Evolutionary conservation across 2,329 filamentous ascomycete species (phyloP), one percentile per base, ranked within the genome.

Genomic region (Epichloe scottii): DNA sequence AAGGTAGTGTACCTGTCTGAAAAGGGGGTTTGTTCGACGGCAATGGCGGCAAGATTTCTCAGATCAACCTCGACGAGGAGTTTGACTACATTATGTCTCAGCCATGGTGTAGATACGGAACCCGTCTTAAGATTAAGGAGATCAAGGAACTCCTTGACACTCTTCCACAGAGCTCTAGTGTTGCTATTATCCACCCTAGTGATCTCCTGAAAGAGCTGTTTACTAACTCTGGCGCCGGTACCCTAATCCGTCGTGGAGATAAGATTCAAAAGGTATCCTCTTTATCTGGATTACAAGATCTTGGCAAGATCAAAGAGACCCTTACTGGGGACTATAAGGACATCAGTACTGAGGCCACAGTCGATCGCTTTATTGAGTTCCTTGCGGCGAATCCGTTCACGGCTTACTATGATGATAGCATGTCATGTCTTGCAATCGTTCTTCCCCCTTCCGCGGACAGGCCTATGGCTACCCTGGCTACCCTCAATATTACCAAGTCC

Each of bases 1-100:
- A 98, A 98, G 81, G 91, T 97, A 55, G 90, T 98, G 54, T 98
- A 96, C 67, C 77, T 97, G n/a, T 94, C 89, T 5, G 93, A 98
- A 73, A 97, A 97, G 77, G 93, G 93, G 93, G 91, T 7, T 73
- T 98, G 35, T 95, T 95, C 71, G 89, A 97, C 65, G 90, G 89
- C 53, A 87, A 95, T 56, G 86, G 85, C 53, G 85, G 91, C 74
- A 95, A 95, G 74, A 97, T 97, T 63, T 95, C 91, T 5, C 87
- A 86, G 53, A 97, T 97, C 71, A 97, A 97, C 71, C 76, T 98
- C 52, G 93, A 98, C 64, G 90, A 95, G 70, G 93, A 98, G 71
- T 97, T 87, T 62, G 89, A 95, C 53, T 78, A 87, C 63, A 78
- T 96, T 62, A 95, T 97, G 89, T 78, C 82, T 52, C 89, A 96